Evolutionary conservation across 169 alveolate species (phyloP), one percentile per base, ranked within the genome.

Genomic region (Plasmodium chabaudi): DNA sequence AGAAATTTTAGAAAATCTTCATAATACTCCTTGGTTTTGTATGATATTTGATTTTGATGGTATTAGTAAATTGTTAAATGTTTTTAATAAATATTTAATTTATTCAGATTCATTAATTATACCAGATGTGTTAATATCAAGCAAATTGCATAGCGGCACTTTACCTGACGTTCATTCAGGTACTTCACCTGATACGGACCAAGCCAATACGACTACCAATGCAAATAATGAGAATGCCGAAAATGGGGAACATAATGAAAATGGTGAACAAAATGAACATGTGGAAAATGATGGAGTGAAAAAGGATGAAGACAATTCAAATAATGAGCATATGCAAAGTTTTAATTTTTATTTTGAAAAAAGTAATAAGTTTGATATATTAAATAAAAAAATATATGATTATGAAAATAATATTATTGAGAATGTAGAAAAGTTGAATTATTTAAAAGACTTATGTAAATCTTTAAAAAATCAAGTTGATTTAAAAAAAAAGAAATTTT

Each of bases 31-130:
- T 10, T 84, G 91, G 91, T 84, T 84, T 49, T 84, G 84, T 25
- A 67, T 69, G 86, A 51, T 84, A 1, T 84, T 84, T 15, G 91
- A 84, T 34, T 84, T 84, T 47, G 91, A 84, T 69, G 91, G 75
- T 0, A 84, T 84, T 49, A 84, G 91, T 34, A 84, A 84, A 84
- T 34, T 84, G 17, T 27, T 84, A 2, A 84, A 84, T 46, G 91
- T 84, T 0, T 84, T 84, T 34, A 84, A 84, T 51, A 84, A 84
- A 23, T 84, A 84, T 69, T 69, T 84, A 49, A 84, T 84, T 10
- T 84, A 84, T 63, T 84, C 91, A 1, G 91, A 84, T 42, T 68
- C 91, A 21, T 25, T 84, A 7, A 84, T 84, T 4, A 84, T 84
- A 4, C 91, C 91, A 1, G 91, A 84, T 68, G 27, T n/a, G 3